phyloP scores from a whole-genome alignment of 2,329 filamentous ascomycete genomes.

The Metarhizium album region DNA sequence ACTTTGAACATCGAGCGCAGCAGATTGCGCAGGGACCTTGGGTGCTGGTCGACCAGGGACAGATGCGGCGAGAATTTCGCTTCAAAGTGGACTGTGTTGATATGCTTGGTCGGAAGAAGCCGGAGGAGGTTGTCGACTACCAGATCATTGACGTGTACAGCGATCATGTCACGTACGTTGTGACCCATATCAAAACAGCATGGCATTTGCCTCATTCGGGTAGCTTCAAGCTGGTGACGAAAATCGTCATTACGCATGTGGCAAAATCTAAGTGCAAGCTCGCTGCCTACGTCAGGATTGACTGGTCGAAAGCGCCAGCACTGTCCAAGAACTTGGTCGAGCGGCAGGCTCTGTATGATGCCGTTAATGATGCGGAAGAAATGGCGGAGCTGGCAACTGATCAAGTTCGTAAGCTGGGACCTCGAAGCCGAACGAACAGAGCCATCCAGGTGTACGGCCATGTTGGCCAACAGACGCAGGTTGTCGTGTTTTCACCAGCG shows the following conservation, averaged over 20 bases:
- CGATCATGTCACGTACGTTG: slow-evolving; percentile 61
- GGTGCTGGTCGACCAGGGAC: slow-evolving; percentile 57
- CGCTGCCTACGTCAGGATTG: slow-evolving; percentile 76
- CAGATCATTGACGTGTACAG: slow-evolving; percentile 78
- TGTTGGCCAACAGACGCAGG: slow-evolving; percentile 57
- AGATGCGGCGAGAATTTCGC: slow-evolving; percentile 66
- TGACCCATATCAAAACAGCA: slow-evolving; percentile 49
- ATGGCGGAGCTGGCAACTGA: slow-evolving; percentile 66
- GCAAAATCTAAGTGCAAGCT: slow-evolving; percentile 89
- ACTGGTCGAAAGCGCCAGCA: slow-evolving; percentile 63
- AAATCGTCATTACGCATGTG: slow-evolving; percentile 87
- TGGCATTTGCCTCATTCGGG: slow-evolving; percentile 81
- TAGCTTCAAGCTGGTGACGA: slow-evolving; percentile 73
- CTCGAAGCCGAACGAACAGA: slow-evolving; percentile 63
- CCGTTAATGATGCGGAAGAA: slow-evolving; percentile 60
- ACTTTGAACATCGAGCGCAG: slow-evolving; percentile 70
- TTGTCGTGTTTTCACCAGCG: slow-evolving; percentile 47
- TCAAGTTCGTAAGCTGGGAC: slow-evolving; percentile 63
- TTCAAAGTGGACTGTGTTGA: slow-evolving; percentile 64
- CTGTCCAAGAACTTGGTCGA: slow-evolving; percentile 52
- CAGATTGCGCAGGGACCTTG: slow-evolving; percentile 82
- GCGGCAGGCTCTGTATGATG: slow-evolving; percentile 64
- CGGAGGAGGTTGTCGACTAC: slow-evolving; percentile 61
- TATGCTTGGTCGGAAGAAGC: slow-evolving; percentile 50
- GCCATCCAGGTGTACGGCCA: slow-evolving; percentile 72